Base-by-base conservation (phyloP, 1,139 yeast genomes). In the Suhomyces maxii region DNA sequence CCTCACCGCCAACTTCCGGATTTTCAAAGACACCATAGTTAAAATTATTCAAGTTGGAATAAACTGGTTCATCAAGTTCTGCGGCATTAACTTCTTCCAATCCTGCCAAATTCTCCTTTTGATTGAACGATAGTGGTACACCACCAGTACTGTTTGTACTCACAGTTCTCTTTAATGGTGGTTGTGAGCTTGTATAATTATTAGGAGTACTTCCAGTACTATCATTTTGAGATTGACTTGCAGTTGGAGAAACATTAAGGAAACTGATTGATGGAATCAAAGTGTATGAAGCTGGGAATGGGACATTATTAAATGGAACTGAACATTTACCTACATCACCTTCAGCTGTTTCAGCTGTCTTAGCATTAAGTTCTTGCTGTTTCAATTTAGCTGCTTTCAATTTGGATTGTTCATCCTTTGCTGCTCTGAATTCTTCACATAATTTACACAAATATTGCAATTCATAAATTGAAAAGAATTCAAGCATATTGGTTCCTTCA, bases 391-490 rank as follows among this genome's bases (percentile, higher is more conserved):
- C 46, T 8, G 40, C 52, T 26, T 58, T 52, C 40, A 60, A 54
- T 36, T 58, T 59, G 26, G 56, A 56, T 48, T 65, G 73, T 42
- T 63, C 65, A 34, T 65, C 68, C 49, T 74, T 75, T 5, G 77
- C 76, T n/a, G 57, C 51, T 41, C 73, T 55, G 52, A 73, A 73
- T 41, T 75, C 79, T 41, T 71, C 76, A 50, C 75, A 69, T 43
- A 75, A 58, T 44, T 64, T 64, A 49, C 73, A 63, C 41, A 75
- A 59, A 50, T 68, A 68, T 37, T 68, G 64, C 30, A 75, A 59
- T 46, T 74, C 80, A 12, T 61, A 55, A 11, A 64, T 60, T 2
- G 73, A 59, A 49, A 74, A 69, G 49, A 65, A 73, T 46, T 72
- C 74, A 46, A 75, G 55, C 67, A 73, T 64, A 52, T 73, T 74